Evolutionary conservation across 139 green algal species (phyloP).

Genomic region (Closterium sp.): DNA sequence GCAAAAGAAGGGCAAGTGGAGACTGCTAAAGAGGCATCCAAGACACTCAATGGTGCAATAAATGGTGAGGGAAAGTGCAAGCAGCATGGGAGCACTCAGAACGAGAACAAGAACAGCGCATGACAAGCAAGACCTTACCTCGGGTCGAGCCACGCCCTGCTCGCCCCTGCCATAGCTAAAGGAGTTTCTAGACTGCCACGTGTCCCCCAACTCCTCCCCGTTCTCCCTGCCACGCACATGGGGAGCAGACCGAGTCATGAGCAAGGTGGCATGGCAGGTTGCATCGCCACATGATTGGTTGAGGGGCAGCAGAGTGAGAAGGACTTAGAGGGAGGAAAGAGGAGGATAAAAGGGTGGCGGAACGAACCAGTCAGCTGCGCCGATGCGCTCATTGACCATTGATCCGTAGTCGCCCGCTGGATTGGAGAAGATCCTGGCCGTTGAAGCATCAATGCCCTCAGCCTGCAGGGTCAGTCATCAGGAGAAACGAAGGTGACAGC

Average conservation of each 20-base stretch:
- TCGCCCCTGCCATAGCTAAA: conserved; percentile 82
- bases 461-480: conserved; percentile 23
- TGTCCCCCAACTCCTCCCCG: conserved; percentile 87
- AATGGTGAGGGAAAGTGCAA: too few relatives aligned
- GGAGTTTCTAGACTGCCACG: conserved; percentile 90
- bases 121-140: neutral
- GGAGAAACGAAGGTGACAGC: too few relatives aligned
- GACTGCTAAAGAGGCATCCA: too few relatives aligned
- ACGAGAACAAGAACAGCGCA: too few relatives aligned
- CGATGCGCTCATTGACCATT: conserved; percentile 98
- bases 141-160: conserved; percentile 42
- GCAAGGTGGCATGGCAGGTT: too few relatives aligned
- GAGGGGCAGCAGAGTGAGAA: neutral
- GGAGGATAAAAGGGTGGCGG: neutral
- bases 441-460: conserved; percentile 59
- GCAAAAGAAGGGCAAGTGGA: too few relatives aligned
- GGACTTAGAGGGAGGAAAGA: neutral
- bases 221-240: conserved; percentile 45
- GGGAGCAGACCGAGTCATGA: too few relatives aligned
- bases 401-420: conserved; percentile 88
- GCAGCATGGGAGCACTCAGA: too few relatives aligned
- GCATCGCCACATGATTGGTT: too few relatives aligned
- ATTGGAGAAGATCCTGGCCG: conserved; percentile 89
- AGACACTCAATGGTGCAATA: too few relatives aligned
- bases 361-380: conserved; percentile 64